Evolutionary conservation across 805 yeast genomes (phyloP).

Genomic region (Kodamaea restingae): DNA sequence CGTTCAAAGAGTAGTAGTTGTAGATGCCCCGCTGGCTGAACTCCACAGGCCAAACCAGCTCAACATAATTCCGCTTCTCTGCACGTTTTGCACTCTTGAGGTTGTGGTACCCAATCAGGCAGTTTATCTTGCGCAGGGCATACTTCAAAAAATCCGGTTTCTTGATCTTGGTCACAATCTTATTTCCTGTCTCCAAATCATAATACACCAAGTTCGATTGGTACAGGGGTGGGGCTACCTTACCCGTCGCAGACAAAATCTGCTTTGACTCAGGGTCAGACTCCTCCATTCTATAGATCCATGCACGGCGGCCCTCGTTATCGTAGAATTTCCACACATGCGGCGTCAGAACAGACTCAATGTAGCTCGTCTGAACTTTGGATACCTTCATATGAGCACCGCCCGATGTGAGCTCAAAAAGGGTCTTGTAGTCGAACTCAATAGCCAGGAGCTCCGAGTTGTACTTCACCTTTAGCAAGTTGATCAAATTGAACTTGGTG

Average conservation of each 20-base stretch:
- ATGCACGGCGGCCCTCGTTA: slow-evolving; percentile 72
- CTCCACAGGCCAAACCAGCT: slow-evolving; percentile 50
- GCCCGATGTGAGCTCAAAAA: slow-evolving; percentile 43
- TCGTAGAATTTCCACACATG: slow-evolving; percentile 50
- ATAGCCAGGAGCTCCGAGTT: slow-evolving; percentile 46
- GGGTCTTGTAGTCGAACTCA: slow-evolving; percentile 61
- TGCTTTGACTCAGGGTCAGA: slow-evolving; percentile 30
- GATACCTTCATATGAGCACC: slow-evolving; percentile 30
- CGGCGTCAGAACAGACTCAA: slow-evolving; percentile 24
- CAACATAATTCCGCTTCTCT: slow-evolving; percentile 25
- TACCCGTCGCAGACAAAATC: slow-evolving; percentile 15
- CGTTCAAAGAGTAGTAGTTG: slow-evolving; percentile 53
- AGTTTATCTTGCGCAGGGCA: slow-evolving; percentile 51
- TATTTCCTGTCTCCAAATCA: slow-evolving; percentile 62
- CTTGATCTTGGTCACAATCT: slow-evolving; percentile 43
- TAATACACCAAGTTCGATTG: slow-evolving; percentile 48
- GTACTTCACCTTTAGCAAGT: slow-evolving; percentile 26
- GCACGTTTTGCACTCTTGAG: slow-evolving; percentile 31
- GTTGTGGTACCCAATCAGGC: slow-evolving; percentile 50
- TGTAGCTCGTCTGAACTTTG: slow-evolving; percentile 28
- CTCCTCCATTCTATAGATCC: slow-evolving; percentile 56
- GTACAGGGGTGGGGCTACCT: slow-evolving; percentile 4
- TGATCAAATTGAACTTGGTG: slow-evolving; percentile 50
- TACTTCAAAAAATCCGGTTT: slow-evolving; percentile 50
- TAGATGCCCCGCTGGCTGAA: slow-evolving; percentile 52